Percentiles rank a stretch among this genome's conserved stretches.
Evolutionary conservation across 2,329 filamentous ascomycete genomes (phyloP).

Genomic region (Paraphoma chrysanthemicola): DNA sequence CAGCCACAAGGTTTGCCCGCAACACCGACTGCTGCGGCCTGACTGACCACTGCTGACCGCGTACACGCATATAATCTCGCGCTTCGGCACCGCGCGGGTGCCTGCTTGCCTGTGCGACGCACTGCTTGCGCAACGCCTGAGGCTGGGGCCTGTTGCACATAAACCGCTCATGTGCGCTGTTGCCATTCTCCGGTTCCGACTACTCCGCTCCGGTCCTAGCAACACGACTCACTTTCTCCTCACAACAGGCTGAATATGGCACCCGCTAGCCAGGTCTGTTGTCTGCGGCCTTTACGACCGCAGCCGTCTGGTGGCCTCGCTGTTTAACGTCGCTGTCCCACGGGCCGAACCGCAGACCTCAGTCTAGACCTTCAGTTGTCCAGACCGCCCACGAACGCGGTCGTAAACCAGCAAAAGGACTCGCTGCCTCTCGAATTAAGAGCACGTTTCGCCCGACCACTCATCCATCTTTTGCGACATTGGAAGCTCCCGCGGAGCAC

Average conservation of each 20-base stretch:
- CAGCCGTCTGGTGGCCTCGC: neutral
- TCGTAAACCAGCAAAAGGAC: neutral
- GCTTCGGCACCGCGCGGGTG: neutral
- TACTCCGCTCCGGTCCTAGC: neutral
- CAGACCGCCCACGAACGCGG: neutral
- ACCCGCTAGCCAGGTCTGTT: neutral
- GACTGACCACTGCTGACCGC: neutral
- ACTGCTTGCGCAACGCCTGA: constrained; percentile 6
- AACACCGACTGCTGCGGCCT: constrained; percentile 1
- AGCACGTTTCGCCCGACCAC: neutral
- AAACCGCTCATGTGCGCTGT: neutral
- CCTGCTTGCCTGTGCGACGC: constrained; percentile 1
- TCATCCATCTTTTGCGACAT: too few species aligned
- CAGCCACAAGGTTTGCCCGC: neutral
- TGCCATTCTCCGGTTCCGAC: neutral
- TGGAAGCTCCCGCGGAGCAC: too few species aligned
- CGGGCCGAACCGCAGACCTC: constrained; percentile 1
- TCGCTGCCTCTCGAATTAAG: neutral
- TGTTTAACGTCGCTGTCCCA: constrained; percentile 1
- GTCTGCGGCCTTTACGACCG: neutral
- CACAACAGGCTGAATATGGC: neutral
- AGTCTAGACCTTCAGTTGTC: neutral
- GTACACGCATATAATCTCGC: neutral
- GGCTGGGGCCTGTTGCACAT: neutral
- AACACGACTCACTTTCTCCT: neutral